Evolutionary conservation across 768 basidiomycete genomes (phyloP).

Genomic region (Mycena epipterygia): DNA sequence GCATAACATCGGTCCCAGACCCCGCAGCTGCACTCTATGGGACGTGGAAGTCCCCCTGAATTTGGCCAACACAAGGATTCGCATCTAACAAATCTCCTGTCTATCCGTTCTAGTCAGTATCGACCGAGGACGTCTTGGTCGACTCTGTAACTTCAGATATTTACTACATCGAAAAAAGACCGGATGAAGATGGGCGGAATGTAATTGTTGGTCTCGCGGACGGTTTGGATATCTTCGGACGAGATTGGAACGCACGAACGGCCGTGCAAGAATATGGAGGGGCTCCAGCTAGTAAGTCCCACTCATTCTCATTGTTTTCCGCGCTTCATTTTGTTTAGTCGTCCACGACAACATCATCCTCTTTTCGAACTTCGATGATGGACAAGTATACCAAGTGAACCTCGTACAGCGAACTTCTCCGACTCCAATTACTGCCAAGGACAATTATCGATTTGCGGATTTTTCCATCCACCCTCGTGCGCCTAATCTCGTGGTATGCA

Average conservation of each 20-base stretch:
- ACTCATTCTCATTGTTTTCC: not conserved
- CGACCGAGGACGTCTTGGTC: constrained; percentile 50
- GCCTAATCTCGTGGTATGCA: constrained; percentile 57
- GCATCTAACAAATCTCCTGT: not conserved
- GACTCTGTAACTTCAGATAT: constrained; percentile 54
- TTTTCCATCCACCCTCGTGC: constrained; percentile 61
- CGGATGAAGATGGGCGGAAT: constrained; percentile 46
- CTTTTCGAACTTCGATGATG: constrained; percentile 62
- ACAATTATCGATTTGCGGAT: constrained; percentile 61
- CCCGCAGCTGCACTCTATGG: constrained; percentile 47
- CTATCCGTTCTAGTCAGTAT: constrained; percentile 15
- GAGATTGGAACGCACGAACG: constrained; percentile 61
- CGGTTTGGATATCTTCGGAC: constrained; percentile 57
- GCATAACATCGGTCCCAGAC: not conserved
- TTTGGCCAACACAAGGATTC: not conserved
- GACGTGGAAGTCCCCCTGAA: constrained; percentile 52
- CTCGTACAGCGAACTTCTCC: constrained; percentile 31
- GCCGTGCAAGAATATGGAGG: constrained; percentile 74
- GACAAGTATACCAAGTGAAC: constrained; percentile 55
- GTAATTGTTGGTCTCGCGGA: constrained; percentile 59
- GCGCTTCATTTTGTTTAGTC: constrained; percentile 21
- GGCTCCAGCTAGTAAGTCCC: constrained; percentile 49
- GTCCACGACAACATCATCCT: constrained; percentile 56
- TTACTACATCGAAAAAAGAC: constrained; percentile 59
- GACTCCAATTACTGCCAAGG: constrained; percentile 40